phyloP scores from a whole-genome alignment of 2,329 filamentous ascomycete genomes.

The Aciculosporium take region DNA sequence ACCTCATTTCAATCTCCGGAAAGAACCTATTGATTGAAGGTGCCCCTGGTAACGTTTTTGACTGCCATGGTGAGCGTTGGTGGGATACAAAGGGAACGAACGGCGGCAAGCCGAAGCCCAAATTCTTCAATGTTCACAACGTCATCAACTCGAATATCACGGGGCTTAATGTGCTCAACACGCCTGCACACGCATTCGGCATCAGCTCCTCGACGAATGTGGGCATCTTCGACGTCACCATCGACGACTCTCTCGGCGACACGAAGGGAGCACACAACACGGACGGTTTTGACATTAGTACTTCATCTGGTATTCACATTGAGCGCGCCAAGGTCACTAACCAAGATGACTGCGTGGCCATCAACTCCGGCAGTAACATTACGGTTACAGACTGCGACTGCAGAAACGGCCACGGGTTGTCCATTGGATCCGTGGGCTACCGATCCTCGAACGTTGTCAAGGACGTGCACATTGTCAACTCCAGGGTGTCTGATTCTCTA shows the following conservation, averaged over 20 bases:
- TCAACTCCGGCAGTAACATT: slow-evolving; percentile 2
- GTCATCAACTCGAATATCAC: slow-evolving; percentile 11
- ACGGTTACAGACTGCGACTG: neutral
- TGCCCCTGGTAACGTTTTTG: slow-evolving; percentile 23
- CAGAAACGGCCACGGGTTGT: neutral
- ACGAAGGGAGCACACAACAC: neutral
- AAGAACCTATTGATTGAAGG: neutral
- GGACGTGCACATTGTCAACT: slow-evolving; percentile 1
- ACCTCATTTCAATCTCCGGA: neutral
- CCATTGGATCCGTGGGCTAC: slow-evolving; percentile 3
- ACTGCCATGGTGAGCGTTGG: slow-evolving; percentile 42
- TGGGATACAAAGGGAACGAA: slow-evolving; percentile 48
- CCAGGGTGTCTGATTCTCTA: neutral
- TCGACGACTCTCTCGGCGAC: slow-evolving; percentile 2
- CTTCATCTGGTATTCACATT: neutral
- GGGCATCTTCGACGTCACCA: neutral
- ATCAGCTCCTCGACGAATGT: neutral
- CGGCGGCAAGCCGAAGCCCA: slow-evolving; percentile 48
- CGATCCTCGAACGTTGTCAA: neutral
- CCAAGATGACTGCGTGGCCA: slow-evolving; percentile 2
- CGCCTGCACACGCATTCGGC: neutral
- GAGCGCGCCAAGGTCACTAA: neutral
- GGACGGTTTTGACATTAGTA: neutral
- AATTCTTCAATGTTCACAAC: slow-evolving; percentile 38
- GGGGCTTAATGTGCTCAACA: neutral